These are phyloP conservation scores for Cucumis sativus DNA, from an alignment of 306 rosid genomes.

Conservation along the genomic window Cucumber_9930_V3 NC_026657.2:7761501-7762000, in stretches of 20 bases:
- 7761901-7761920: too few relatives aligned
- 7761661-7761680: neutral
- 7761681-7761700: neutral
- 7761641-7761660: neutral
- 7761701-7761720: neutral
- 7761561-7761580: neutral
- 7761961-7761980: too few relatives aligned
- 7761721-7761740: neutral
- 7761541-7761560: neutral
- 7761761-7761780: neutral
- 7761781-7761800: neutral
- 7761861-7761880: neutral
- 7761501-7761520: neutral
- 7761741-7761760: neutral
- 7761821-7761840: neutral
- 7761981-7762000: too few relatives aligned
- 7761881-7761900: too few relatives aligned
- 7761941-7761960: too few relatives aligned
- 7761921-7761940: too few relatives aligned
- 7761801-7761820: neutral
- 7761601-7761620: neutral
- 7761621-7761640: neutral
- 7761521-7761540: neutral
- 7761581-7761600: neutral
- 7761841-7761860: neutral